A percentile compares a stretch with the other conserved stretches of the same genome.
Evolutionary conservation across 257 asterid genomes (phyloP).

Genomic region (Nicotiana benthamiana): DNA sequence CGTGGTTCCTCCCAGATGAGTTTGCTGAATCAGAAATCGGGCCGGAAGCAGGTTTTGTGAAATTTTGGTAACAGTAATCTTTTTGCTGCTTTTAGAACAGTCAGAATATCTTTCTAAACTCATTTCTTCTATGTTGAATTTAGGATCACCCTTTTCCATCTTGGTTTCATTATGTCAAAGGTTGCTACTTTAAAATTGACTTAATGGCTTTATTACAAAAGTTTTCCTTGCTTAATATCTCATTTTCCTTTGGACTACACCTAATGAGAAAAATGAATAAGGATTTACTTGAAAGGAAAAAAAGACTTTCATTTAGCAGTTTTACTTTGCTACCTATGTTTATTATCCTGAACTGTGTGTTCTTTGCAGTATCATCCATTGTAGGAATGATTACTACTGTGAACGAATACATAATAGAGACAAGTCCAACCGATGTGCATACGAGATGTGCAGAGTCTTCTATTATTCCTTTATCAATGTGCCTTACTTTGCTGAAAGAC

Average conservation of each 20-base stretch:
- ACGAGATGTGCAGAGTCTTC: conserved; percentile 39
- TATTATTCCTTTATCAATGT: conserved; percentile 59
- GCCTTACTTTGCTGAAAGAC: conserved; percentile 83
- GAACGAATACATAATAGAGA: conserved; percentile 73
- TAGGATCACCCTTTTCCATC: neutral
- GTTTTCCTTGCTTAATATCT: neutral
- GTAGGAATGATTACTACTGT: conserved; percentile 64
- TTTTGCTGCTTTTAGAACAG: conserved; percentile 30
- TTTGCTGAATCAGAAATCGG: conserved; percentile 95
- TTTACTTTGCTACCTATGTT: neutral
- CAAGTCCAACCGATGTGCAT: conserved; percentile 35
- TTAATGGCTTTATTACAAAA: neutral
- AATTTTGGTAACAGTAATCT: conserved; percentile 82
- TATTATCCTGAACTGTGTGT: neutral
- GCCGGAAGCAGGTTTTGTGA: conserved; percentile 99
- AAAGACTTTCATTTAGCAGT: neutral
- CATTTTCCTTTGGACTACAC: neutral
- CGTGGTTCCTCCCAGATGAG: conserved; percentile 96
- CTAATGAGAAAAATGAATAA: neutral
- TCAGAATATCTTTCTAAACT: neutral
- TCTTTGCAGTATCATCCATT: conserved; percentile 71
- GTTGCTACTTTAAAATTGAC: neutral
- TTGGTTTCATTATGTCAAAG: neutral
- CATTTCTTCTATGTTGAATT: neutral
- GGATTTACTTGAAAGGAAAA: neutral